phyloP scores from a whole-genome alignment of 495 filamentous ascomycete species.

The Niebla homalea region DNA sequence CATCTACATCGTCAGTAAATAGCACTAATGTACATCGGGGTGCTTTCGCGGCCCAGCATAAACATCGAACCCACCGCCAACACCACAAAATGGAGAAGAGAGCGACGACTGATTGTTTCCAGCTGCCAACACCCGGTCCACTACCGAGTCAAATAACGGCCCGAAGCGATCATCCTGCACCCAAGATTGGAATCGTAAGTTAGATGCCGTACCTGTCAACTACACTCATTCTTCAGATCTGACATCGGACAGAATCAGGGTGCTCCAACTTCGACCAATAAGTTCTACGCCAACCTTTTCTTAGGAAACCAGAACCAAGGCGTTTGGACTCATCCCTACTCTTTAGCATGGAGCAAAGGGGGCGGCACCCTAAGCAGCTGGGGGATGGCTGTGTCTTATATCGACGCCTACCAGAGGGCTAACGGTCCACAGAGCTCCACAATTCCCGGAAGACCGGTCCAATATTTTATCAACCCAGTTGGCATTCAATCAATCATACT shows the following conservation, averaged over 20 bases:
- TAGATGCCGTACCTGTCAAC: constrained; percentile 25
- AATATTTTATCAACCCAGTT: constrained; percentile 70
- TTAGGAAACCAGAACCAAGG: constrained; percentile 57
- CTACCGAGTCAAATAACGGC: constrained; percentile 40
- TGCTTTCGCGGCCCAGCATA: background rate
- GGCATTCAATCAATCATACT: constrained; percentile 70
- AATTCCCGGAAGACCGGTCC: constrained; percentile 43
- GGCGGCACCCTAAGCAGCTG: constrained; percentile 51
- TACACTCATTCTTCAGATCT: constrained; percentile 23
- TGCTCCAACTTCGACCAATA: constrained; percentile 63
- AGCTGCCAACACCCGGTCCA: constrained; percentile 46
- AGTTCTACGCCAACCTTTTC: constrained; percentile 87
- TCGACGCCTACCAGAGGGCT: constrained; percentile 49
- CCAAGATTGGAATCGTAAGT: constrained; percentile 35
- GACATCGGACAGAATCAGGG: constrained; percentile 24
- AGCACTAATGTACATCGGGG: background rate
- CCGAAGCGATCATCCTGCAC: constrained; percentile 39
- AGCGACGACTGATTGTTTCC: constrained; percentile 34
- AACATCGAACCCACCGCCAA: background rate
- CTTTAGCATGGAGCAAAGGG: constrained; percentile 63
- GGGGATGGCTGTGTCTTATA: constrained; percentile 65
- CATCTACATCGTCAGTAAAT: background rate
- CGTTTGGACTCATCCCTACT: constrained; percentile 78
- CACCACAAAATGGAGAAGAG: constrained; percentile 29
- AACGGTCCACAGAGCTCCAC: constrained; percentile 35